Evolutionary conservation across 148 eudicot genomes (phyloP).

Genomic region (Rhododendron henanense): DNA sequence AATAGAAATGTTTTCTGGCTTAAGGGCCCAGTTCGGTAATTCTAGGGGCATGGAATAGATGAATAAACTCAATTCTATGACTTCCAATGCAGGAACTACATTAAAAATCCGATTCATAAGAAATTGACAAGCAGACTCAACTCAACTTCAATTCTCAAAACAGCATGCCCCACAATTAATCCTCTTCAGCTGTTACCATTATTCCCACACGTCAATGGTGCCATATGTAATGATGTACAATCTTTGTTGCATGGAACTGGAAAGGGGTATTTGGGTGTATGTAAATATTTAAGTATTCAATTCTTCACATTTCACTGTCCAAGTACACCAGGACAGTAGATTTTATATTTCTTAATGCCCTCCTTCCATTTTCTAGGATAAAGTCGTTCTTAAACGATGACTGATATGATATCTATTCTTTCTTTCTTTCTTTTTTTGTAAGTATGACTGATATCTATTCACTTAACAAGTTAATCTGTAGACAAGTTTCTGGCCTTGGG

Average conservation of each 20-base stretch:
- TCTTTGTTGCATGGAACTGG: not conserved
- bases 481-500: not conserved
- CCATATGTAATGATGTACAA: not conserved
- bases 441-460: not conserved
- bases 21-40: not conserved
- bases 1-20: not conserved
- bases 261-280: not conserved
- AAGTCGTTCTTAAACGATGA: not conserved
- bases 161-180: not conserved
- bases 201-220: not conserved
- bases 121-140: not conserved
- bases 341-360: not conserved
- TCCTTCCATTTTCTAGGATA: not conserved
- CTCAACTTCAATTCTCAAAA: not conserved
- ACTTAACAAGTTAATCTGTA: not conserved
- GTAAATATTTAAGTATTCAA: not conserved
- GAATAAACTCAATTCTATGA: not conserved
- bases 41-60: not conserved
- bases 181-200: not conserved
- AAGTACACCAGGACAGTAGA: not conserved
- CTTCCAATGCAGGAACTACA: not conserved
- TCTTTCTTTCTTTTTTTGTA: too few species aligned
- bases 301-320: not conserved
- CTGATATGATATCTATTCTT: too few species aligned
- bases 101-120: not conserved